Conservation (phyloP, 179 eudicot genomes). For the Silene coronaria region DNA sequence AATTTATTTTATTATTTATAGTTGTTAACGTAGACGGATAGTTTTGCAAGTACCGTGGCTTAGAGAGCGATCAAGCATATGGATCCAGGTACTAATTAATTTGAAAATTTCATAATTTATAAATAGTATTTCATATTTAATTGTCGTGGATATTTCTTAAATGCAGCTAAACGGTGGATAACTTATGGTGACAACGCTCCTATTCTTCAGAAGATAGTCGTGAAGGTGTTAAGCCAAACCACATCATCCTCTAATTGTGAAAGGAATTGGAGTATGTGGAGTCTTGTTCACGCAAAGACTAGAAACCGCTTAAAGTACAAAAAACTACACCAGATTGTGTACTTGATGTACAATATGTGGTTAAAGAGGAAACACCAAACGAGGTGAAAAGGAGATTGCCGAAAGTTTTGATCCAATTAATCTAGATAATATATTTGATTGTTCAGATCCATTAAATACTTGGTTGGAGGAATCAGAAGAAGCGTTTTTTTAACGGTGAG, state of each 20-base stretch:
- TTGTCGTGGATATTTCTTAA: neutral
- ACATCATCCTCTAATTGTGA: slow-evolving; percentile 14
- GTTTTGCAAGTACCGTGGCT: neutral
- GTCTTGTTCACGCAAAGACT: slow-evolving; percentile 5
- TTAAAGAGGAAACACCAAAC: neutral
- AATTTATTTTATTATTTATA: neutral
- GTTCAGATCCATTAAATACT: neutral
- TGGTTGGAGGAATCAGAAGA: neutral
- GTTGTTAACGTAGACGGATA: neutral
- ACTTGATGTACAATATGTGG: slow-evolving; percentile 10
- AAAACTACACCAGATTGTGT: slow-evolving; percentile 7
- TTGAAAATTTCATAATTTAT: too few species aligned
- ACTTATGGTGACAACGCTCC: neutral
- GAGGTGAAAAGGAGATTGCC: neutral
- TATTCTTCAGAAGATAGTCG: neutral
- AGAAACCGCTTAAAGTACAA: slow-evolving; percentile 13
- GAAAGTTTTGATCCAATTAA: slow-evolving; percentile 13
- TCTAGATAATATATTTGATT: neutral
- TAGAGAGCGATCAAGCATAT: neutral
- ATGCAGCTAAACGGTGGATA: slow-evolving; percentile 12
- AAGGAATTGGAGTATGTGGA: slow-evolving; percentile 18
- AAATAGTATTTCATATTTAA: too few species aligned
- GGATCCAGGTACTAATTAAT: neutral
- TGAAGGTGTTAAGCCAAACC: neutral
- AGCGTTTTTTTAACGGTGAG: neutral